A percentile compares a stretch with the other conserved stretches of the same genome.
Conservation (phyloP, 805 yeast genomes). For the Blastobotrys muscicola region DNA sequence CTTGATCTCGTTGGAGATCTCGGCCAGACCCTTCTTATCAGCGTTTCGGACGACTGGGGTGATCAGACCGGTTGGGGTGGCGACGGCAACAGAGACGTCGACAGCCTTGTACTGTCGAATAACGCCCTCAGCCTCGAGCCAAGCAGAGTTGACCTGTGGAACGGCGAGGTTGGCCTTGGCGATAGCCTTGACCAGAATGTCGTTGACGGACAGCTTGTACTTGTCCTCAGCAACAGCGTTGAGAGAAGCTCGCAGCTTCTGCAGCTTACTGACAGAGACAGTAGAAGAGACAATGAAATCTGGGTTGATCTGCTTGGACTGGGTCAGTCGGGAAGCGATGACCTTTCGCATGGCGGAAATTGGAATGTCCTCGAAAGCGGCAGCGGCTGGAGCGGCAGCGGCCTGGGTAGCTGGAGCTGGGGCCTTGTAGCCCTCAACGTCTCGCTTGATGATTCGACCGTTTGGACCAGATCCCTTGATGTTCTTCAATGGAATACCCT, state of each 20-base stretch:
- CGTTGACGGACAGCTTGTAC: conserved; percentile 89
- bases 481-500: conserved; percentile 78
- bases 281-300: conserved; percentile 85
- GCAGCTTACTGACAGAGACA: conserved; percentile 77
- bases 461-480: conserved; percentile 89
- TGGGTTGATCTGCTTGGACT: conserved; percentile 82
- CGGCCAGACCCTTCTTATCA: conserved; percentile 72
- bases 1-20: conserved; percentile 77
- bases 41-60: conserved; percentile 93
- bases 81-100: conserved; percentile 97
- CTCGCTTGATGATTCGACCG: conserved; percentile 89
- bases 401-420: conserved; percentile 31
- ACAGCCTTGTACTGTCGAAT: conserved; percentile 87
- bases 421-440: conserved; percentile 66
- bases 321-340: conserved; percentile 78
- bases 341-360: conserved; percentile 87
- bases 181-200: conserved; percentile 86
- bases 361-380: conserved; percentile 72
- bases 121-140: conserved; percentile 82
- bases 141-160: conserved; percentile 89
- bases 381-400: conserved; percentile 42
- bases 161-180: conserved; percentile 84
- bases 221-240: conserved; percentile 78
- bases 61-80: conserved; percentile 94
- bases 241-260: conserved; percentile 84